Percentiles rank a stretch among this genome's conserved stretches.
Conservation (phyloP, 768 basidiomycete species). For the Naematelia encephala region DNA sequence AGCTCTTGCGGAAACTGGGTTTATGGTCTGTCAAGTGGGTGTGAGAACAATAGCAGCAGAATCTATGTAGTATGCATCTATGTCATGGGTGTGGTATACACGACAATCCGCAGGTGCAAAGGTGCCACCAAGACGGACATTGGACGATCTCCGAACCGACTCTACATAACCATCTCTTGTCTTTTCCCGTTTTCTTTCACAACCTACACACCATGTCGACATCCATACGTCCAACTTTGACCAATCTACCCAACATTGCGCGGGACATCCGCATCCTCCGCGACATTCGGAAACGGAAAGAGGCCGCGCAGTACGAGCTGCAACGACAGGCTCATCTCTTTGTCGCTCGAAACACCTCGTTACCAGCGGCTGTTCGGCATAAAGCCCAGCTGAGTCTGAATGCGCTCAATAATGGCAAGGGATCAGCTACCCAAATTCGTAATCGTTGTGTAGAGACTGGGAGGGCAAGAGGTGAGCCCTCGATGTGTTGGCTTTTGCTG, state of each 20-base stretch:
- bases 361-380: constrained; percentile 84
- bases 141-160: background rate
- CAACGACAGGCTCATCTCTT: constrained; percentile 84
- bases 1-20: background rate
- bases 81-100: too few species aligned
- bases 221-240: background rate
- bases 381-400: constrained; percentile 93
- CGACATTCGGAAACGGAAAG: constrained; percentile 41
- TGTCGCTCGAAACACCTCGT: constrained; percentile 83
- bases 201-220: background rate
- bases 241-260: background rate
- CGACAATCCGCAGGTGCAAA: too few species aligned
- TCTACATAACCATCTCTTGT: too few species aligned
- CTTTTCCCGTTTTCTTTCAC: background rate
- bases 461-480: constrained; percentile 65
- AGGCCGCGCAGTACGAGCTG: constrained; percentile 62
- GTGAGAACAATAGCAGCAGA: background rate
- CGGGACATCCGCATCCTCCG: constrained; percentile 25
- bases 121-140: background rate
- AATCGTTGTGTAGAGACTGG: constrained; percentile 85
- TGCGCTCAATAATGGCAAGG: constrained; percentile 69
- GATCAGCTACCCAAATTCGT: constrained; percentile 81
- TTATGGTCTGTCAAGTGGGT: background rate
- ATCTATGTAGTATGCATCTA: too few species aligned
- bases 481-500: constrained; percentile 83